Conservation (phyloP, 2,329 filamentous ascomycete genomes). For the Mycosphaerella sp. region DNA sequence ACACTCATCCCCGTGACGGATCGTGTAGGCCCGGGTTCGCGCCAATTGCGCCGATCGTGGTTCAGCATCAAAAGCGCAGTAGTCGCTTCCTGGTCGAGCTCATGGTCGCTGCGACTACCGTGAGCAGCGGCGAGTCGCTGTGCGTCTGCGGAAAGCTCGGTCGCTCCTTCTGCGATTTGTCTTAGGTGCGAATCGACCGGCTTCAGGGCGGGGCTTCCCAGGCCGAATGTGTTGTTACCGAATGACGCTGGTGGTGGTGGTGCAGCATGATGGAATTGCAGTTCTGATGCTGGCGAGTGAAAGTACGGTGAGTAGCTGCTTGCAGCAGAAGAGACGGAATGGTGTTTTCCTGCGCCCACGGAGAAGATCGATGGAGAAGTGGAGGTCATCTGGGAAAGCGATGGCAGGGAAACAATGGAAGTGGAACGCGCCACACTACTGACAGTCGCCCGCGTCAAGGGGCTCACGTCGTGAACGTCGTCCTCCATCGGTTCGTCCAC, state of each 20-base stretch:
- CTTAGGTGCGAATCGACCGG: conserved; percentile 46
- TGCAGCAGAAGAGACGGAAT: conserved; percentile 38
- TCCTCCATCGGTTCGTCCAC: conserved; percentile 58
- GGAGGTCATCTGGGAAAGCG: conserved; percentile 27
- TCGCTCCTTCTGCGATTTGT: conserved; percentile 27
- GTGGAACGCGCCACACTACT: conserved; percentile 16
- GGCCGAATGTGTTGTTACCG: conserved; percentile 20
- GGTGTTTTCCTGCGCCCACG: conserved; percentile 25
- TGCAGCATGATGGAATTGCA: conserved; percentile 32
- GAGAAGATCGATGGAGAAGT: conserved; percentile 28
- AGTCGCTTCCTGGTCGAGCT: conserved; percentile 65
- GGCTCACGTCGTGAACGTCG: conserved; percentile 22
- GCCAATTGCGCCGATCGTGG: conserved; percentile 54
- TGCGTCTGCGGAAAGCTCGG: conserved; percentile 22
- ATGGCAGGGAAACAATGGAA: conserved; percentile 36
- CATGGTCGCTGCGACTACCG: conserved; percentile 24
- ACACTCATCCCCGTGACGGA: conserved; percentile 39
- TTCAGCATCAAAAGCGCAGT: conserved; percentile 85
- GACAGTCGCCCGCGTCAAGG: conserved; percentile 32
- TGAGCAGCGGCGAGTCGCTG: conserved; percentile 17
- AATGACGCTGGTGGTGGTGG: conserved; percentile 13
- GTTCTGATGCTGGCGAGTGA: conserved; percentile 51
- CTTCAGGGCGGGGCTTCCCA: conserved; percentile 43
- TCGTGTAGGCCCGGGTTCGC: conserved; percentile 13
- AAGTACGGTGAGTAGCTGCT: conserved; percentile 34